Percentiles rank a stretch among this genome's conserved stretches.
Evolutionary conservation across 208 protist genomes (phyloP).

Genomic region (Trypanosoma congolense): DNA sequence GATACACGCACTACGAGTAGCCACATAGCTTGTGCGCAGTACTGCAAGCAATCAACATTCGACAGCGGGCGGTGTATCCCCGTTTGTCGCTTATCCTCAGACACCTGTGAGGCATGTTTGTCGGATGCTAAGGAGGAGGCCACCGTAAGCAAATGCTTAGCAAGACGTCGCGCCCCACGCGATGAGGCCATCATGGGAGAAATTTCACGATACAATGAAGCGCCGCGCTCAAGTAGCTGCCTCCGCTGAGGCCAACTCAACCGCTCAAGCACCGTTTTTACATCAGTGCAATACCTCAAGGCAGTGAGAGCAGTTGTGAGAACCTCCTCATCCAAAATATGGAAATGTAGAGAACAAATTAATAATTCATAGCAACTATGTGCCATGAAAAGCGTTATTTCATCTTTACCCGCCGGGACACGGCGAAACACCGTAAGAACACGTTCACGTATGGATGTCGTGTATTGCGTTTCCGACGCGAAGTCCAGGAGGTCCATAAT

Average conservation of each 20-base stretch:
- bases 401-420: slow-evolving; percentile 3
- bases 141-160: slow-evolving; percentile 26
- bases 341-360: slow-evolving; percentile 17
- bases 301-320: slow-evolving; percentile 1
- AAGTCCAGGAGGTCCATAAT: slow-evolving; percentile 22
- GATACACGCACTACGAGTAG: slow-evolving; percentile 20
- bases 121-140: slow-evolving; percentile 8
- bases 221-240: slow-evolving; percentile 5
- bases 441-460: slow-evolving; percentile 15
- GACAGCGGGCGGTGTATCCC: neutral
- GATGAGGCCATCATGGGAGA: slow-evolving; percentile 18
- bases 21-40: slow-evolving; percentile 23
- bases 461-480: slow-evolving; percentile 16
- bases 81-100: neutral
- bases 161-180: slow-evolving; percentile 18
- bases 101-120: slow-evolving; percentile 7
- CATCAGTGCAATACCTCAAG: slow-evolving; percentile 10
- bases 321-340: slow-evolving; percentile 18
- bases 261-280: neutral
- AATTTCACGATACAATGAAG: slow-evolving; percentile 21
- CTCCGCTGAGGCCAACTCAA: slow-evolving; percentile 19
- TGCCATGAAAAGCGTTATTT: slow-evolving; percentile 7
- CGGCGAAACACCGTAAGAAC: slow-evolving; percentile 8
- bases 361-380: slow-evolving; percentile 21
- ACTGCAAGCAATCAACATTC: neutral